Base-by-base conservation (phyloP, 495 filamentous ascomycete genomes). In the Penicillium daleae region DNA sequence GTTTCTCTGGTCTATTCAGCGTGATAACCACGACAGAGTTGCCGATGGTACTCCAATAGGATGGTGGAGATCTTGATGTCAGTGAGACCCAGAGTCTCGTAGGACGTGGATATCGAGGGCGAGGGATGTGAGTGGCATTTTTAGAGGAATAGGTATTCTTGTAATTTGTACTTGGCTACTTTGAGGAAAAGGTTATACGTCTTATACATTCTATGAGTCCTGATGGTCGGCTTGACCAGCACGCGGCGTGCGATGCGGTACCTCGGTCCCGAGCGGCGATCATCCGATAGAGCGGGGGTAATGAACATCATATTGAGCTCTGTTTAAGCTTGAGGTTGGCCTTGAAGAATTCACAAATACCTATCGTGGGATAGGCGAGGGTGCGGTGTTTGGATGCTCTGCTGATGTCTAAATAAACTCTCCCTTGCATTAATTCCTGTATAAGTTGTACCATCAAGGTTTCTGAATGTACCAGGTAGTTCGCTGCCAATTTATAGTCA, bases 1-100 rank as follows among this genome's bases (percentile, higher is more conserved):
- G 70, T 48, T 84, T 82, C 24, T 73, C 67, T 1, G 85, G 85
- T 8, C 86, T 80, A 67, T 86, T 66, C 66, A 88, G 78, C 6
- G 74, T 79, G 13, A 87, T 63, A 42, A 87, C 62, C 35, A 87
- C 74, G 29, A 86, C 77, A 3, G 78, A 0, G 85, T 87, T 9
- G 75, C 71, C 12, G 72, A 71, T 21, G 78, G 67, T 0, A 82
- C 77, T 27, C 72, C 69, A 0, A 50, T 37, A 0, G 84, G 83
- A 56, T 82, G 66, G 62, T 87, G 84, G 75, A 77, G 59, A 85
- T 64, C 26, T 76, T 75, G 63, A 88, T 81, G 50, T 85, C 64
- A 21, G 71, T 74, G 46, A 66, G 75, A 4, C 80, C 79, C 33
- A 85, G 73, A 24, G 65, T 51, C 51, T 71, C 66, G 22, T 75